A percentile compares a stretch with the other conserved stretches of the same genome.
Conservation (phyloP, 352 stramenopile genomes). For the Thalassiosira gravida region DNA sequence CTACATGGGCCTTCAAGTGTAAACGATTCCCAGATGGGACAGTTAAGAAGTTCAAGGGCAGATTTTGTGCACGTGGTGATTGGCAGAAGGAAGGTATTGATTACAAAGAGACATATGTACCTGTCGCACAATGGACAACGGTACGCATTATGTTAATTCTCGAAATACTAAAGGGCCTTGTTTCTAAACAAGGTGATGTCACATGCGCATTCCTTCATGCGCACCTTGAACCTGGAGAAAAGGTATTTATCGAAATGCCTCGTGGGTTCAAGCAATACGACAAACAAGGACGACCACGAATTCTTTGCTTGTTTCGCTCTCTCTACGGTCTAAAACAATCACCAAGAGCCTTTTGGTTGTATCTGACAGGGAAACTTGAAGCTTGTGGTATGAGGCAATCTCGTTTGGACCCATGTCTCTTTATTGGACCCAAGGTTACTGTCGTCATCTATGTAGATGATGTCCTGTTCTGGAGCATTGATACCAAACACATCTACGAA, state of each 20-base stretch:
- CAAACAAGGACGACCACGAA: neutral
- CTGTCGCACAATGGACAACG: conserved; percentile 32
- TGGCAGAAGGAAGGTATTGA: conserved; percentile 58
- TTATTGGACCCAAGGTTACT: conserved; percentile 51
- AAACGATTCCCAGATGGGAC: conserved; percentile 49
- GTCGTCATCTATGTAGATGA: conserved; percentile 67
- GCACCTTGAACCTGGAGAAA: neutral
- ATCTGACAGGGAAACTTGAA: conserved; percentile 1
- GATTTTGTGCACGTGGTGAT: conserved; percentile 58
- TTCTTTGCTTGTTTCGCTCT: neutral
- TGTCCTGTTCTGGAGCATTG: conserved; percentile 37
- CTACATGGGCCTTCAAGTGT: conserved; percentile 45
- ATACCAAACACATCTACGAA: conserved; percentile 32
- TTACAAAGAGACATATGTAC: conserved; percentile 55
- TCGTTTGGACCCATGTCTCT: conserved; percentile 59
- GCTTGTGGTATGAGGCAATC: conserved; percentile 22
- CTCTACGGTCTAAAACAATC: conserved; percentile 13
- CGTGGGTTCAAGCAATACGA: neutral
- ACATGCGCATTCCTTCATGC: neutral
- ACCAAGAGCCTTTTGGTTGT: conserved; percentile 11
- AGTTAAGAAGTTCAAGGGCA: conserved; percentile 56
- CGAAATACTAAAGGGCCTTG: neutral
- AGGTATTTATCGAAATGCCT: conserved; percentile 12
- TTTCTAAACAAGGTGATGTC: conserved; percentile 1
- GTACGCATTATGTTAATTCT: neutral